Conservation (phyloP, 2,329 filamentous ascomycete genomes). For the Fusarium sp. region DNA sequence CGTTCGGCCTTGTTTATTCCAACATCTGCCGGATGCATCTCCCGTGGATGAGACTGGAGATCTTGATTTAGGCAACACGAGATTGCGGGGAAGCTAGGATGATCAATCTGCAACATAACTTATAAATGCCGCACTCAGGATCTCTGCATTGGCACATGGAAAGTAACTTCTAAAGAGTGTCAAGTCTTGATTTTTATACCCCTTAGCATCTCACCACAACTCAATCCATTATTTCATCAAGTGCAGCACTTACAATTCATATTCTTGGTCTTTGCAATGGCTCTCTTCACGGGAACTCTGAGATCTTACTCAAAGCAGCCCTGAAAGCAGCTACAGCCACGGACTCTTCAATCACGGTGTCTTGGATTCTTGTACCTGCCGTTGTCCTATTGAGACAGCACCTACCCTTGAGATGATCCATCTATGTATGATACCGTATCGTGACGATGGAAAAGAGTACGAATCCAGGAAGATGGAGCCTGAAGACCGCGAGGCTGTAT, state of each 20-base stretch:
- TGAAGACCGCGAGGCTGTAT: not conserved
- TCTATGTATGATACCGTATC: not conserved
- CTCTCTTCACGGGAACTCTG: not conserved
- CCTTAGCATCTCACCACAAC: not conserved
- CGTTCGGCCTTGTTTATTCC: too few species aligned
- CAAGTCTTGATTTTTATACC: not conserved
- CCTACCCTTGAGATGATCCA: not conserved
- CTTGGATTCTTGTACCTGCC: not conserved
- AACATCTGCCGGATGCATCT: too few species aligned
- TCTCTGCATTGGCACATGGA: too few species aligned
- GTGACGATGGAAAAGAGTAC: fast-evolving
- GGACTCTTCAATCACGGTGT: not conserved
- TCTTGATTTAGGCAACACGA: too few species aligned
- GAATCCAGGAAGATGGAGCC: fast-evolving
- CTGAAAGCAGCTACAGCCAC: not conserved
- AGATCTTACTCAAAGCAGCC: not conserved
- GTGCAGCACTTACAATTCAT: not conserved
- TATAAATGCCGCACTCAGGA: too few species aligned
- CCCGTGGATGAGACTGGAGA: too few species aligned
- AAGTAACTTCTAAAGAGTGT: too few species aligned
- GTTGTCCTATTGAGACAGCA: not conserved
- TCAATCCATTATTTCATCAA: too few species aligned
- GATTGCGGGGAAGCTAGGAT: too few species aligned
- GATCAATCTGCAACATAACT: too few species aligned
- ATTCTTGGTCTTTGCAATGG: not conserved